Conservation (phyloP, 768 basidiomycete species). For the Leccinum longicurvipes region DNA sequence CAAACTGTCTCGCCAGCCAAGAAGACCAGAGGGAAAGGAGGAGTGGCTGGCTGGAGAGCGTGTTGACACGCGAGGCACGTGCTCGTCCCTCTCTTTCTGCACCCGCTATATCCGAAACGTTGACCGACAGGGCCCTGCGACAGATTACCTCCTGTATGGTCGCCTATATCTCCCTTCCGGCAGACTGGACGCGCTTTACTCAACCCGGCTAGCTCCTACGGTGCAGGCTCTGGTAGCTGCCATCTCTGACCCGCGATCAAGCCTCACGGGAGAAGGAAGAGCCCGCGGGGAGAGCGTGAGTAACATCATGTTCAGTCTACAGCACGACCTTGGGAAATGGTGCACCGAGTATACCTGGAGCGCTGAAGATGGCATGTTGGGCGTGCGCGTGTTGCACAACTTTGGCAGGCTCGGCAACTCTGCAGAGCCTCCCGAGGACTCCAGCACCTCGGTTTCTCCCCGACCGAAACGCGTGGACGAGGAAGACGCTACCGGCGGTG, state of each 20-base stretch:
- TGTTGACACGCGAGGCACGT: slow-evolving; percentile 69
- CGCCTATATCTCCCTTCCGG: slow-evolving; percentile 87
- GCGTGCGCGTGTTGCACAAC: slow-evolving; percentile 83
- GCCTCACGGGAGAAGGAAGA: slow-evolving; percentile 37
- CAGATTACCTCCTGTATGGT: slow-evolving; percentile 94
- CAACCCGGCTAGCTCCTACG: slow-evolving; percentile 74
- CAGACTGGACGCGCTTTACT: slow-evolving; percentile 85
- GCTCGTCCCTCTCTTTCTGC: slow-evolving; percentile 14
- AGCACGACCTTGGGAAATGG: slow-evolving; percentile 91
- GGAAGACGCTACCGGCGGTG: slow-evolving; percentile 90
- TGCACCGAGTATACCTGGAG: slow-evolving; percentile 94
- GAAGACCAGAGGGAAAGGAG: slow-evolving; percentile 73
- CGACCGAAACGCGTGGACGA: slow-evolving; percentile 84
- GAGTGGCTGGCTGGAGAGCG: slow-evolving; percentile 80
- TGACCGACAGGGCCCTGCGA: slow-evolving; percentile 18
- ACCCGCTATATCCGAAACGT: slow-evolving; percentile 10
- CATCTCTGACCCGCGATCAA: slow-evolving; percentile 75
- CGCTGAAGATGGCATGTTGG: slow-evolving; percentile 92
- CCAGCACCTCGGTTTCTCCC: slow-evolving; percentile 21
- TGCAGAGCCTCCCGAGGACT: slow-evolving; percentile 36
- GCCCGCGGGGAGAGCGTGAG: slow-evolving; percentile 48
- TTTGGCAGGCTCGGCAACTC: slow-evolving; percentile 67
- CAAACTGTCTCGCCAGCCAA: slow-evolving; percentile 77
- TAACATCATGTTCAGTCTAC: slow-evolving; percentile 79
- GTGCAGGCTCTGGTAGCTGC: slow-evolving; percentile 81